Evolutionary conservation across 2,329 filamentous ascomycete species (phyloP), one percentile per base, ranked within the genome.

Genomic region (Epichloe gansuensis): DNA sequence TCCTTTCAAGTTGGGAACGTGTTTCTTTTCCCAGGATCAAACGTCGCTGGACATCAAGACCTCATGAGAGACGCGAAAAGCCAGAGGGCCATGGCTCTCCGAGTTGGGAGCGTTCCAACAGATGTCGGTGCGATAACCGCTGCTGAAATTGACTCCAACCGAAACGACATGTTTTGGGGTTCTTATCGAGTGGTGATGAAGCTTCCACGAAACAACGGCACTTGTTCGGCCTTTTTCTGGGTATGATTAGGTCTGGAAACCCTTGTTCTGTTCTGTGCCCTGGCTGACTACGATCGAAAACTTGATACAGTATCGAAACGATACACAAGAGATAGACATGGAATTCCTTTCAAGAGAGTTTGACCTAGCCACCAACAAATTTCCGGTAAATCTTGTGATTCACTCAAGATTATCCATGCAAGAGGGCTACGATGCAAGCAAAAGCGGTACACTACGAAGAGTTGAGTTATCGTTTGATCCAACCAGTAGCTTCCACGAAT

Each of bases 221-320:
- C 87, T 1, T 90, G 86, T 63, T 81, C 78, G 34, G 85, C 85
- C 6, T 89, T 90, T 68, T 90, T 89, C 67, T 91, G 85, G 81
- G 82, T 87, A 62, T 42, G 47, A 12, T 2, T 41, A 1, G 1
- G 34, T 47, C 38, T 15, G 27, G 40, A 15, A 11, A 11, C 25
- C 15, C 25, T 38, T 15, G 3, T 12, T n/a, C n/a, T 23, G 5
- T 35, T 12, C 38, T 12, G 25, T 8, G 17, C 21, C 25, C n/a
- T 49, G n/a, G 13, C 41, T 21, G 27, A 39, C 34, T 50, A 31
- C 11, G 23, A 51, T n/a, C 0, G 35, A 5, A 44, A 27, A 27
- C 8, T 39, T 27, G 15, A 36, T 46, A 40, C 55, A 87, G 84
- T 89, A 87, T 65, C 80, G 79, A 68, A 87, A 89, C 64, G 81